Conservation (phyloP, 148 eudicot genomes). For the Hydrangea macrophylla region DNA sequence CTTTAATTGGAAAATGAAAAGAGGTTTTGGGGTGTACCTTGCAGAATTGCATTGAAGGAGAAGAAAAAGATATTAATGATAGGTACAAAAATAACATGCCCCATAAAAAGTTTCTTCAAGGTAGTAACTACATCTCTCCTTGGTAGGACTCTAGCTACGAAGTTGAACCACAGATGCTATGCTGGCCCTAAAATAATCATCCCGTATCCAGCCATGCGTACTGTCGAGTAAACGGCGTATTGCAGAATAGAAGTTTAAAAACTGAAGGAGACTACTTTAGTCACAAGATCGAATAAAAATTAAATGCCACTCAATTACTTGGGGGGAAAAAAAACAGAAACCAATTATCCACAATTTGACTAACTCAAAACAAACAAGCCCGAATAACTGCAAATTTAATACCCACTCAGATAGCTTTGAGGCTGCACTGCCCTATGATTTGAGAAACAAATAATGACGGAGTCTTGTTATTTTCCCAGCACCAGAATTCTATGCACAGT, state of each 20-base stretch:
- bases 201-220: conserved; percentile 62
- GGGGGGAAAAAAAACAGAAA: neutral
- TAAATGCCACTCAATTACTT: no score
- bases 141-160: conserved; percentile 51
- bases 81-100: conserved; percentile 68
- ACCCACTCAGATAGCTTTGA: neutral
- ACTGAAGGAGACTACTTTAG: neutral
- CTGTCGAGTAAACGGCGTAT: no score
- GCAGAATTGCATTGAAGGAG: conserved; percentile 69
- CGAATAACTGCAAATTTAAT: no score
- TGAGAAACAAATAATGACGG: neutral
- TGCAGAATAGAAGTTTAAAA: neutral
- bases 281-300: no score
- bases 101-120: conserved; percentile 53
- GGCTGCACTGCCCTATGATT: neutral
- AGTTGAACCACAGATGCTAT: conserved; percentile 76
- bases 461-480: neutral
- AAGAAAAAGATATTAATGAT: conserved; percentile 54
- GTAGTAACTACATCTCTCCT: conserved; percentile 47
- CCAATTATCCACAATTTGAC: neutral
- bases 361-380: no score
- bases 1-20: neutral
- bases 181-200: conserved; percentile 65
- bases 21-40: conserved; percentile 42
- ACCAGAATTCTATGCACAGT: neutral